Evolutionary conservation across 2,329 filamentous ascomycete species (phyloP).

Genomic region (Ceratocystis harringtonii): DNA sequence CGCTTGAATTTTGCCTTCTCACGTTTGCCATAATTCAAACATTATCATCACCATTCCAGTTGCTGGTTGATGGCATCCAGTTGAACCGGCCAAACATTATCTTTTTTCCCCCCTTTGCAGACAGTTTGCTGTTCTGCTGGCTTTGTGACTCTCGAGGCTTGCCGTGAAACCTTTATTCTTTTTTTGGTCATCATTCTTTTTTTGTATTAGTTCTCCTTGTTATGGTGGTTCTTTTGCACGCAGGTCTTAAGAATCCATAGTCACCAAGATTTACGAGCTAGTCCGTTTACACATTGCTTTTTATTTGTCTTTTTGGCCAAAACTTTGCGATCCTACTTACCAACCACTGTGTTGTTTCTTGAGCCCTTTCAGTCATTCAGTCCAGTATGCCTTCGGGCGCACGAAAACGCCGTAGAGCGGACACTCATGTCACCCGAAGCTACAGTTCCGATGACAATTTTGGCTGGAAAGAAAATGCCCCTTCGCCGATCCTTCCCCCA

Average conservation of each 20-base stretch:
- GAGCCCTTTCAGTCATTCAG: background rate
- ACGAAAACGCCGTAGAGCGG: conserved; percentile 8
- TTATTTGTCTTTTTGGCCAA: background rate
- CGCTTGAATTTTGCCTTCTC: background rate
- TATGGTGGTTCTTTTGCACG: background rate
- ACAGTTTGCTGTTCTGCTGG: background rate
- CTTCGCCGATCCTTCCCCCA: background rate
- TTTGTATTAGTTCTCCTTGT: conserved; percentile 1
- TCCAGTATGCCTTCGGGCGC: background rate
- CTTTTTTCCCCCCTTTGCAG: background rate
- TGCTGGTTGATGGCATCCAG: background rate
- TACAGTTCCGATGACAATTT: conserved; percentile 5
- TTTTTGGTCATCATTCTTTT: background rate
- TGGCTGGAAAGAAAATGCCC: conserved; percentile 14
- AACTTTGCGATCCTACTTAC: background rate
- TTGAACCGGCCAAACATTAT: background rate
- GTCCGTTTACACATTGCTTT: background rate
- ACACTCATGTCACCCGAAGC: conserved; percentile 4
- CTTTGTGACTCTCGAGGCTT: background rate
- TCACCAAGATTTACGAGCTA: background rate
- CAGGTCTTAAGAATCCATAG: background rate
- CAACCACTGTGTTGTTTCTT: background rate
- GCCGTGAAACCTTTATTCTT: background rate
- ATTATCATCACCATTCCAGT: background rate
- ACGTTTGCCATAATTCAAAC: background rate